Conservation (phyloP, 2,329 filamentous ascomycete genomes). For the Elsinoe necatrix region DNA sequence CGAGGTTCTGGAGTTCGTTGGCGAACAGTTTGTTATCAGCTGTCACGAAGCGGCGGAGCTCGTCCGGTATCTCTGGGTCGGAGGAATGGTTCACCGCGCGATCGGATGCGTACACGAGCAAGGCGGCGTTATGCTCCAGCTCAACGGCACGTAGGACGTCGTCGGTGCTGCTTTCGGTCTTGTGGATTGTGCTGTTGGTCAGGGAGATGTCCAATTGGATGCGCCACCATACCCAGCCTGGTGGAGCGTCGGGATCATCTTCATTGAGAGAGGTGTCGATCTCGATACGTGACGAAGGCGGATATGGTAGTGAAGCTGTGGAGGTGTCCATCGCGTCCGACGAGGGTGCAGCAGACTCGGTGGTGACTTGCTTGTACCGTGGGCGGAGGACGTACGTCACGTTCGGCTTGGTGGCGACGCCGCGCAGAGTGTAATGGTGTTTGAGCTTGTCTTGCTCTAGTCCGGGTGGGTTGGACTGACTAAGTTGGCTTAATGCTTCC, state of each 20-base stretch:
- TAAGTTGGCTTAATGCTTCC: slow-evolving; percentile 25
- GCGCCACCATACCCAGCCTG: slow-evolving; percentile 48
- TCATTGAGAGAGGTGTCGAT: slow-evolving; percentile 1
- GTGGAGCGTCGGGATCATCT: slow-evolving; percentile 27
- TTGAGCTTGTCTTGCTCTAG: slow-evolving; percentile 27
- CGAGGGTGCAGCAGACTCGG: slow-evolving; percentile 4
- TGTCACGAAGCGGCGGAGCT: slow-evolving; percentile 16
- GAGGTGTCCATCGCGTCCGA: slow-evolving; percentile 20
- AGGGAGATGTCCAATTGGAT: slow-evolving; percentile 43
- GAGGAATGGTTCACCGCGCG: slow-evolving; percentile 22
- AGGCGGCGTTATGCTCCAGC: slow-evolving; percentile 44
- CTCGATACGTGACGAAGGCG: slow-evolving; percentile 21
- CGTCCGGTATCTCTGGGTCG: slow-evolving; percentile 11
- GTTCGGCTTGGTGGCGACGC: slow-evolving; percentile 50
- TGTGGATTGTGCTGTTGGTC: slow-evolving; percentile 31
- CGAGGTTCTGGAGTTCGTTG: slow-evolving; percentile 18
- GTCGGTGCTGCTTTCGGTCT: slow-evolving; percentile 32
- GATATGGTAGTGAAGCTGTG: slow-evolving; percentile 20
- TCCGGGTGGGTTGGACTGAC: slow-evolving; percentile 21
- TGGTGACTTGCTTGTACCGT: slow-evolving; percentile 17
- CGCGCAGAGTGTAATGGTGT: slow-evolving; percentile 48
- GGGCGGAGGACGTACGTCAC: slow-evolving; percentile 49
- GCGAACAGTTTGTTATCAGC: slow-evolving; percentile 20
- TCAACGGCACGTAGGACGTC: slow-evolving; percentile 45
- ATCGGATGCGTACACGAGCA: slow-evolving; percentile 54